A percentile compares a stretch with the other conserved stretches of the same genome.
These are phyloP conservation scores for Vitis rotundifolia DNA, from an alignment of 164 flowering plant species.

Conservation along the genomic window DNA sequence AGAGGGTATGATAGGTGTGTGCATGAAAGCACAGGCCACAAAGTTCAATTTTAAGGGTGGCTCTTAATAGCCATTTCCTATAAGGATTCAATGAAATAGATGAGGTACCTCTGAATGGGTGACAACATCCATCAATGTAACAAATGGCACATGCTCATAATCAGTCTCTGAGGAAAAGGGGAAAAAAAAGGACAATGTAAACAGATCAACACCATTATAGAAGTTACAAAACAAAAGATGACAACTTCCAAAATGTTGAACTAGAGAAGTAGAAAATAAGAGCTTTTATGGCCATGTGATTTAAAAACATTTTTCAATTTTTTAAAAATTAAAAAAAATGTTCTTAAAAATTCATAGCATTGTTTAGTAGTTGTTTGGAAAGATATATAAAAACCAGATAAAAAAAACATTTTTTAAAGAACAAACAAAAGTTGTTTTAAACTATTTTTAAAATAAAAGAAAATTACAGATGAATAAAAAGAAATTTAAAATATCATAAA, in stretches of 20 bases:
- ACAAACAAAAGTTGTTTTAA: too few species aligned
- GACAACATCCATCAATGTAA: conserved; percentile 60
- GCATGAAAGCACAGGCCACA: neutral
- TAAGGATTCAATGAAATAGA: neutral
- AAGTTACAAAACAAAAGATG: neutral
- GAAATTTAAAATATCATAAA: too few species aligned
- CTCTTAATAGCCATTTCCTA: neutral
- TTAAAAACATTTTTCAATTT: too few species aligned
- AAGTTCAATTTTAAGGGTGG: neutral
- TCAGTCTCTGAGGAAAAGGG: conserved; percentile 45
- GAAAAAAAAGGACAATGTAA: conserved; percentile 6
- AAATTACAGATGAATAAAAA: too few species aligned
- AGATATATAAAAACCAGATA: too few species aligned
- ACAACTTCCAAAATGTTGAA: neutral
- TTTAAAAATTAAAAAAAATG: too few species aligned
- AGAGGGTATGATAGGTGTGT: too few species aligned
- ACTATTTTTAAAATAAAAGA: too few species aligned
- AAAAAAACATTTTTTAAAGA: too few species aligned
- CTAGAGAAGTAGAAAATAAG: neutral
- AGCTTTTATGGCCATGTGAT: too few species aligned
- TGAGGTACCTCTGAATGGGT: conserved; percentile 49
- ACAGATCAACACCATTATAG: neutral
- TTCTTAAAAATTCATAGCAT: too few species aligned
- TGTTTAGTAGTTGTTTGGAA: too few species aligned
- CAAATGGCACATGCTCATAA: conserved; percentile 28